These are phyloP conservation scores for Chytridium lagenaria DNA, from an alignment of 371 early-diverging fungal species.

Conservation along the genomic window DNA sequence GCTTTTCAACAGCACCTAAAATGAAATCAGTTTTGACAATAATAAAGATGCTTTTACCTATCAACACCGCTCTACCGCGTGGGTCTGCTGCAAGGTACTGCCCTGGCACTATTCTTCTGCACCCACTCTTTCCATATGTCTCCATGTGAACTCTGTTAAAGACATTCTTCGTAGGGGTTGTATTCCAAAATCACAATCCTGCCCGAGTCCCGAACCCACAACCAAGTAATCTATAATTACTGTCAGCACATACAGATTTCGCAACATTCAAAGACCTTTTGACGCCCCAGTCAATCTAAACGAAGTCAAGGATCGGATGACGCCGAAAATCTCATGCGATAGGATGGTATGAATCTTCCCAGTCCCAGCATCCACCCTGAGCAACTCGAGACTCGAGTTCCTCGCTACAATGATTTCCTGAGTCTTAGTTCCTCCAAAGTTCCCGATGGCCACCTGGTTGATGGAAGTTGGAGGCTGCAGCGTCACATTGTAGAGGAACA, in stretches of 20 bases:
- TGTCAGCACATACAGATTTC: neutral
- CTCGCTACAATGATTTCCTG: slow-evolving; percentile 92
- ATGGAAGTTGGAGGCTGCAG: slow-evolving; percentile 84
- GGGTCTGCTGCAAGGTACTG: slow-evolving; percentile 96
- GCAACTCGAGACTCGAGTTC: slow-evolving; percentile 76
- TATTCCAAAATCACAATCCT: slow-evolving; percentile 91
- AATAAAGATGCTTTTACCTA: slow-evolving; percentile 56
- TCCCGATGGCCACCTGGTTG: slow-evolving; percentile 82
- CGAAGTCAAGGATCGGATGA: slow-evolving; percentile 77
- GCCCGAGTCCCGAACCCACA: slow-evolving; percentile 91
- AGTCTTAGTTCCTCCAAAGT: slow-evolving; percentile 88
- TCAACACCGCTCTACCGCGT: slow-evolving; percentile 95
- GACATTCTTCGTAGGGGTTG: slow-evolving; percentile 69
- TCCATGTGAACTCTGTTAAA: slow-evolving; percentile 91
- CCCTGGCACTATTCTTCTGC: slow-evolving; percentile 90
- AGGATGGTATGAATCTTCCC: slow-evolving; percentile 76
- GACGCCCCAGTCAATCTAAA: slow-evolving; percentile 59
- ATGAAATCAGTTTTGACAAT: neutral
- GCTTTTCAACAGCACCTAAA: slow-evolving; percentile 87
- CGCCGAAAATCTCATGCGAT: slow-evolving; percentile 85
- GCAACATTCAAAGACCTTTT: slow-evolving; percentile 49
- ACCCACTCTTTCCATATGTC: slow-evolving; percentile 94
- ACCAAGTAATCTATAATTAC: slow-evolving; percentile 79
- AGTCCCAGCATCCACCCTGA: slow-evolving; percentile 77
- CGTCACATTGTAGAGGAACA: slow-evolving; percentile 93